Conservation (phyloP, 176 grass and related monocot species). For the Oryza coarctata region DNA sequence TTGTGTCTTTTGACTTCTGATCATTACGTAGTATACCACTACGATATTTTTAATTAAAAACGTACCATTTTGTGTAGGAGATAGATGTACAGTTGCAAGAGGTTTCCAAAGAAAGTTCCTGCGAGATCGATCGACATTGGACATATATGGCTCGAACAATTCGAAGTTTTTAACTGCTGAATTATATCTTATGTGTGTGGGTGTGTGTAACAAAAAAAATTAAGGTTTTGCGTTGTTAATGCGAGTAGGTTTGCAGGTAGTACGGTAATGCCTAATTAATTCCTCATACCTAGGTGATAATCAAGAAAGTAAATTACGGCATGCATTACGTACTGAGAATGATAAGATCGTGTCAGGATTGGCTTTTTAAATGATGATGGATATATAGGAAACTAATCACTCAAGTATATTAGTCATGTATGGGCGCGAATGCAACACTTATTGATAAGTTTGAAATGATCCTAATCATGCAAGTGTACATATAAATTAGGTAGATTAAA, state of each 20-base stretch:
- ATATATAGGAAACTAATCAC: background rate
- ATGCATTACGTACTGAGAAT: no score
- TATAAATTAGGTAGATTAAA: background rate
- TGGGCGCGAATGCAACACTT: background rate
- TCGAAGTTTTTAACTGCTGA: background rate
- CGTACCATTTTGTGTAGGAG: background rate
- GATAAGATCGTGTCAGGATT: no score
- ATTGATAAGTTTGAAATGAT: background rate
- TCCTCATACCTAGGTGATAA: background rate
- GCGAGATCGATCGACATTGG: background rate
- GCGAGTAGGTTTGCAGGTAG: background rate
- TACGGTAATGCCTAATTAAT: background rate
- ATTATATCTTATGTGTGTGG: background rate
- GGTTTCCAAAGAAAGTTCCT: background rate
- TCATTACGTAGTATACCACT: background rate
- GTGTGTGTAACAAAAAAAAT: no score
- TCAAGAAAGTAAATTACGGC: background rate
- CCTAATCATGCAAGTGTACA: background rate
- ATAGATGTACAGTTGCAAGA: background rate
- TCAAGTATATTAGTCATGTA: background rate
- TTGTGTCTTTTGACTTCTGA: background rate
- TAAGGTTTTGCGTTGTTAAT: no score
- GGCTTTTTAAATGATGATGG: no score
- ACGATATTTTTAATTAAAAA: background rate
- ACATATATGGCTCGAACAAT: background rate